A percentile compares a stretch with the other conserved stretches of the same genome.
Evolutionary conservation across 257 asterid genomes (phyloP).

Genomic region (Ophiorrhiza pumila): DNA sequence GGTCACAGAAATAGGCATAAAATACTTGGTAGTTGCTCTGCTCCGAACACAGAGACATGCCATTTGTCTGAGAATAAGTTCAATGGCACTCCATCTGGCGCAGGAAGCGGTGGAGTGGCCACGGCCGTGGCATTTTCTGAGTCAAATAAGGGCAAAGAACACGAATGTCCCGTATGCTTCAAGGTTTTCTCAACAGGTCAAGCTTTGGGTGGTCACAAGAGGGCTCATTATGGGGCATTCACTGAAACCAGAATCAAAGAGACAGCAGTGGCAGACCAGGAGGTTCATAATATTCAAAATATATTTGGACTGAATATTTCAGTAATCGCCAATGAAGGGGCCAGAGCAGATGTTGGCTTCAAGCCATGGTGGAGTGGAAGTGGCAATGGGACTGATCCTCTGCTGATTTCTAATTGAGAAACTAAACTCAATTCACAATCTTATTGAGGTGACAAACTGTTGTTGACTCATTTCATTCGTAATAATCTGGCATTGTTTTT

Average conservation of each 20-base stretch:
- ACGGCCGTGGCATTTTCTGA: slow-evolving; percentile 17
- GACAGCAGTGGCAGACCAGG: slow-evolving; percentile 24
- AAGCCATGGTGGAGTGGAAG: slow-evolving; percentile 43
- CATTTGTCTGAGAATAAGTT: slow-evolving; percentile 19
- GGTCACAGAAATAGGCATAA: slow-evolving; percentile 24
- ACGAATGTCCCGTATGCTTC: slow-evolving; percentile 54
- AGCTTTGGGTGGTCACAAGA: slow-evolving; percentile 86
- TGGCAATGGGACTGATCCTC: slow-evolving; percentile 21
- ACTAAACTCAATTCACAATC: slow-evolving; percentile 1
- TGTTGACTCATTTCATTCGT: slow-evolving; percentile 7
- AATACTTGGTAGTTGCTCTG: slow-evolving; percentile 13
- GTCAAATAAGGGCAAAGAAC: slow-evolving; percentile 22
- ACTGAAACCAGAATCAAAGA: slow-evolving; percentile 33
- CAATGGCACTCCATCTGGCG: slow-evolving; percentile 7
- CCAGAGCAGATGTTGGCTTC: slow-evolving; percentile 17
- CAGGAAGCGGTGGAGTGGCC: slow-evolving; percentile 9
- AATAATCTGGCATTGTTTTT: slow-evolving; percentile 1
- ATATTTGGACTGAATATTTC: slow-evolving; percentile 50
- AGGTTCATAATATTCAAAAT: slow-evolving; percentile 18
- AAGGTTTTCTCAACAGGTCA: slow-evolving; percentile 71
- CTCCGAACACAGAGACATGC: not conserved
- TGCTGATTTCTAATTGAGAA: slow-evolving; percentile 35
- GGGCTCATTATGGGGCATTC: slow-evolving; percentile 53
- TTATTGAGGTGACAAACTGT: not conserved
- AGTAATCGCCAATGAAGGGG: slow-evolving; percentile 27